Evolutionary conservation across 2,329 filamentous ascomycete species (phyloP), one percentile per base, ranked within the genome.

Genomic region (Xylaria digitata): DNA sequence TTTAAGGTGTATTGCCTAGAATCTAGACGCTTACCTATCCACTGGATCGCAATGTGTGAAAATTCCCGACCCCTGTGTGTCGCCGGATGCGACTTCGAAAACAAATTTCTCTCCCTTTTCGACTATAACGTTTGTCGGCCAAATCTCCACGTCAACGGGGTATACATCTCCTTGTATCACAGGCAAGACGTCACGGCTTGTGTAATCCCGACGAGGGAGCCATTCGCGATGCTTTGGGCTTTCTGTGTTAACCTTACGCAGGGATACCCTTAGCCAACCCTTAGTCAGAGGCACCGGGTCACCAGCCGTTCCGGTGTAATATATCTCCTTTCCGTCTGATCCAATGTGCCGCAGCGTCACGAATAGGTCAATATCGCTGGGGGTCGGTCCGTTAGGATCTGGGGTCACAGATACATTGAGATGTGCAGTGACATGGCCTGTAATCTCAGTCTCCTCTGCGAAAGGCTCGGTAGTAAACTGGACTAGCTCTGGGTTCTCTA

Each of bases 251-350:
- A 85, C 82, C 73, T 86, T 87, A 21, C 88, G 84, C 19, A 89
- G 77, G 40, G 82, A 85, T 11, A 85, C 82, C 0, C 88, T 83
- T 9, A 90, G 83, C 88, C 88, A 91, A 23, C 88, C 89, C 75
- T 90, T 91, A 59, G 84, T 82, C 0, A 90, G 79, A 0, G 89
- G 89, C 0, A 90, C 83, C 0, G 86, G 84, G 66, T 90, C 89
- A 13, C 89, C 88, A 0, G 87, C 86, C 1, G 89, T 90, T 40
- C 89, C 88, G 0, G 89, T 91, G 76, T 90, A 91, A 70, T 83
- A 83, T 3, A 91, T 80, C 69, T 90, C 88, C 9, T 84, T 81
- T 0, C 86, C 87, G 0, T 78, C 72, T 0, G 86, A 78, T 0
- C 81, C 82, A 40, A 90, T 81, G 77, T 91, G 83, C 8, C 88